A percentile compares a stretch with the other conserved stretches of the same genome.
Evolutionary conservation across 805 yeast species (phyloP).

Genomic region (Debaryomyces hansenii): DNA sequence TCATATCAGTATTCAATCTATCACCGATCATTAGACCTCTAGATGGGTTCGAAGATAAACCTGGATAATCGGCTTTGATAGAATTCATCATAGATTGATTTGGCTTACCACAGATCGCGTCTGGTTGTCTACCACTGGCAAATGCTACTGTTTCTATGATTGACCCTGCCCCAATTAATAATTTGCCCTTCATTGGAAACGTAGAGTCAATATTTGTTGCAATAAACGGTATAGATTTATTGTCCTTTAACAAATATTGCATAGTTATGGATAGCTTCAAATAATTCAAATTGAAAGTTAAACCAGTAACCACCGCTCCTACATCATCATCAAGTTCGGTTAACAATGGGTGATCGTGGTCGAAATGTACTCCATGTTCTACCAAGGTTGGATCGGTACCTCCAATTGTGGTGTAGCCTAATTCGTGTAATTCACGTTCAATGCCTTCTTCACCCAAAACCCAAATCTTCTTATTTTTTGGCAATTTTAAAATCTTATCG

Average conservation of each 20-base stretch:
- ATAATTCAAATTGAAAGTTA: constrained; percentile 76
- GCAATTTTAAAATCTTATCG: constrained; percentile 69
- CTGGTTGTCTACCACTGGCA: constrained; percentile 80
- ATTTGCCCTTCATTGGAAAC: constrained; percentile 81
- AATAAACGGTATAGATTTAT: constrained; percentile 65
- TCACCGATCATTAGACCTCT: constrained; percentile 93
- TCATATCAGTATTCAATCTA: constrained; percentile 91
- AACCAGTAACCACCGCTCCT: constrained; percentile 88
- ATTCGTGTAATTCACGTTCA: constrained; percentile 68
- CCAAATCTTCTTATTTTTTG: constrained; percentile 78
- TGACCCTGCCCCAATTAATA: constrained; percentile 95
- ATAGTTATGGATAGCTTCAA: constrained; percentile 77
- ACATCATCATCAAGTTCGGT: constrained; percentile 66
- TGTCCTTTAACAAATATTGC: constrained; percentile 66
- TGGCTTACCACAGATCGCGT: constrained; percentile 88
- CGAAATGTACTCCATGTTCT: constrained; percentile 48
- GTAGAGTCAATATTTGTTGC: constrained; percentile 97
- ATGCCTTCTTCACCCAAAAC: constrained; percentile 89
- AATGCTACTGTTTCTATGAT: constrained; percentile 73
- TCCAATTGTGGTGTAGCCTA: constrained; percentile 79
- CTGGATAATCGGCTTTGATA: constrained; percentile 62
- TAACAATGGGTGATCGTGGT: constrained; percentile 55
- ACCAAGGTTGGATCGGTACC: constrained; percentile 68
- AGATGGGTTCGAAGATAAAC: constrained; percentile 47
- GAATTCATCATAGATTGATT: constrained; percentile 87